Conservation (phyloP, 805 yeast genomes). For the Lachancea nothofagi region DNA sequence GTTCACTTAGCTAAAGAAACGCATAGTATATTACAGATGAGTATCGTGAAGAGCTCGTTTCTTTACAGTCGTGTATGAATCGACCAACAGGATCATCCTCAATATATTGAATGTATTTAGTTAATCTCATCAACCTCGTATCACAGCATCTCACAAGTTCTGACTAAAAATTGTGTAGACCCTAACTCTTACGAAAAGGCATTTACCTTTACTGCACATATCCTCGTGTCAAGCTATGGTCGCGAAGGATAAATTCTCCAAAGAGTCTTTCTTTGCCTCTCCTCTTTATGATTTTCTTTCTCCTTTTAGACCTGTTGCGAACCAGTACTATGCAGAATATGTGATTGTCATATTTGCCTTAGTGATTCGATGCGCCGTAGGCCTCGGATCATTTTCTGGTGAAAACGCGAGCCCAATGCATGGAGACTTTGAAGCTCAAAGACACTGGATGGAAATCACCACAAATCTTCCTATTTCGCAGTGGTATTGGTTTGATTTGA, state of each 20-base stretch:
- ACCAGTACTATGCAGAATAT: conserved; percentile 87
- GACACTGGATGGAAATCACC: conserved; percentile 97
- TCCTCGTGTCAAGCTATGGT: not conserved
- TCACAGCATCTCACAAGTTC: not conserved
- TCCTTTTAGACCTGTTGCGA: conserved; percentile 73
- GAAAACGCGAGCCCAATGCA: conserved; percentile 62
- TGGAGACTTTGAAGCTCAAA: conserved; percentile 97
- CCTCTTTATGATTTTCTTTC: conserved; percentile 75
- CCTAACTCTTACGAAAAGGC: no score
- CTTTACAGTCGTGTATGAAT: no score
- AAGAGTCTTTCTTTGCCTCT: conserved; percentile 43
- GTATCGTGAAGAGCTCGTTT: no score
- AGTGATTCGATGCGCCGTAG: conserved; percentile 76
- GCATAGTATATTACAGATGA: no score
- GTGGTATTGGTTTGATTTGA: conserved; percentile 88
- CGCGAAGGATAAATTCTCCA: conserved; percentile 3
- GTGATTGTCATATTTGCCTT: conserved; percentile 67
- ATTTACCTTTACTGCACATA: not conserved
- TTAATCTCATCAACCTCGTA: not conserved
- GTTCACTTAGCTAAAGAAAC: no score
- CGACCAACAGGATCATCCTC: no score
- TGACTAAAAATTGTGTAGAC: not conserved
- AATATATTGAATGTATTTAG: no score
- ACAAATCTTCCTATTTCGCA: conserved; percentile 59
- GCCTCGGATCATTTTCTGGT: conserved; percentile 87